These are phyloP conservation scores for Trichoderma asperellum DNA, from an alignment of 2,329 filamentous ascomycete genomes.

Conservation along the genomic window DNA sequence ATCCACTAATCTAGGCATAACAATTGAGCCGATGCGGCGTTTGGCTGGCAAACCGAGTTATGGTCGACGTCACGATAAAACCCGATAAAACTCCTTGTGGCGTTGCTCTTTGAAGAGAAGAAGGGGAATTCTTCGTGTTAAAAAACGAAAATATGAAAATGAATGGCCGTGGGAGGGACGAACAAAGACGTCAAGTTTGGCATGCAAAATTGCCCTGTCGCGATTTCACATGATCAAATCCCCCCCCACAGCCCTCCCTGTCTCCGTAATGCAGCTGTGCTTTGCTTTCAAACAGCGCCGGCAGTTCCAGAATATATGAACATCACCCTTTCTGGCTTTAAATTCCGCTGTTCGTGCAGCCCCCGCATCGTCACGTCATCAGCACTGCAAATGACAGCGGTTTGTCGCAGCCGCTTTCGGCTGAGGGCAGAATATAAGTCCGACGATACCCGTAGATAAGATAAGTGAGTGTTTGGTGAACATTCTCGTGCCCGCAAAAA, in stretches of 20 bases:
- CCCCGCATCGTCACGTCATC: conserved; percentile 26
- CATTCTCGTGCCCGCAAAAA: background rate
- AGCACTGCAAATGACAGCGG: conserved; percentile 9
- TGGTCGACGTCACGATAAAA: background rate
- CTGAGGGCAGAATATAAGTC: conserved; percentile 4
- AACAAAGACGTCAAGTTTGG: background rate
- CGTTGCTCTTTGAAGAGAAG: background rate
- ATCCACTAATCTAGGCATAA: conserved; percentile 9
- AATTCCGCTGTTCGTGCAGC: background rate
- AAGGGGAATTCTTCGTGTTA: background rate
- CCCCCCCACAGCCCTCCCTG: background rate
- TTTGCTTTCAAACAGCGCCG: conserved; percentile 9
- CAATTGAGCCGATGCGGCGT: conserved; percentile 5
- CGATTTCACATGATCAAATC: background rate
- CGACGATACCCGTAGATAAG: background rate
- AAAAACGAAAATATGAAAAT: background rate
- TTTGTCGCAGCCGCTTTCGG: conserved; percentile 5
- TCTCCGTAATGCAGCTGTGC: conserved; percentile 14
- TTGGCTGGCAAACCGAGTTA: background rate
- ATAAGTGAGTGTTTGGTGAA: background rate
- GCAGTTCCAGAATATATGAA: background rate
- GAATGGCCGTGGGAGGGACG: background rate
- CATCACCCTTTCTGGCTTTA: background rate
- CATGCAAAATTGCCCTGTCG: background rate
- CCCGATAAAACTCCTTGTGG: background rate